phyloP scores from a whole-genome alignment of 1,284 basidiomycete genomes.

The Melanopsichium pennsylvanicum region DNA sequence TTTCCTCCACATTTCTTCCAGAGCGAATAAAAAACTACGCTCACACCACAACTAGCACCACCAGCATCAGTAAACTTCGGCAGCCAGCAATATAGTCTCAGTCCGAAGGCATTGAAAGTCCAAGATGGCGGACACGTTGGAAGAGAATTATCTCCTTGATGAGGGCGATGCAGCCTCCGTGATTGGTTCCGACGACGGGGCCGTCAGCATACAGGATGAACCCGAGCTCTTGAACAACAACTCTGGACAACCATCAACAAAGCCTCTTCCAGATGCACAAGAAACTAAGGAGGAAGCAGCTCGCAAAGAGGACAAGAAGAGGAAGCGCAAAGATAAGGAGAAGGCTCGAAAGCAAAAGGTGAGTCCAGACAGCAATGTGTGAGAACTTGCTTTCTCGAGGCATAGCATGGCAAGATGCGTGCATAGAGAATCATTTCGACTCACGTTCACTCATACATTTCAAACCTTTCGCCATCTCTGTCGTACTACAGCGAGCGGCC shows the following conservation, averaged over 20 bases:
- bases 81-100: too few relatives aligned
- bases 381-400: too few relatives aligned
- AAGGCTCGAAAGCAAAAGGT: slow-evolving; percentile 53
- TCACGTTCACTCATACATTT: too few relatives aligned
- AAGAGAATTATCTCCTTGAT: slow-evolving; percentile 55
- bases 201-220: slow-evolving; percentile 34
- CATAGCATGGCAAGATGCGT: too few relatives aligned
- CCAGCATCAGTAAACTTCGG: too few relatives aligned
- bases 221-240: slow-evolving; percentile 10
- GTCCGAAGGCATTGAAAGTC: too few relatives aligned
- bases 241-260: not conserved
- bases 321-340: slow-evolving; percentile 53
- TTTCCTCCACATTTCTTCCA: slow-evolving; percentile 28
- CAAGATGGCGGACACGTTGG: slow-evolving; percentile 56
- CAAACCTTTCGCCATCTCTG: too few relatives aligned
- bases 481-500: slow-evolving; percentile 40
- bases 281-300: slow-evolving; percentile 37
- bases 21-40: too few relatives aligned
- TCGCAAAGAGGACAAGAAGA: slow-evolving; percentile 49
- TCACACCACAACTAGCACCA: slow-evolving; percentile 2
- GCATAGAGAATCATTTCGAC: too few relatives aligned
- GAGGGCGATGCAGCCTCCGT: slow-evolving; percentile 38
- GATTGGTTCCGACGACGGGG: slow-evolving; percentile 34
- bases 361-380: too few relatives aligned
- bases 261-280: not conserved